Base-by-base conservation (phyloP, 1,284 basidiomycete species). In the Cerioporus squamosus region DNA sequence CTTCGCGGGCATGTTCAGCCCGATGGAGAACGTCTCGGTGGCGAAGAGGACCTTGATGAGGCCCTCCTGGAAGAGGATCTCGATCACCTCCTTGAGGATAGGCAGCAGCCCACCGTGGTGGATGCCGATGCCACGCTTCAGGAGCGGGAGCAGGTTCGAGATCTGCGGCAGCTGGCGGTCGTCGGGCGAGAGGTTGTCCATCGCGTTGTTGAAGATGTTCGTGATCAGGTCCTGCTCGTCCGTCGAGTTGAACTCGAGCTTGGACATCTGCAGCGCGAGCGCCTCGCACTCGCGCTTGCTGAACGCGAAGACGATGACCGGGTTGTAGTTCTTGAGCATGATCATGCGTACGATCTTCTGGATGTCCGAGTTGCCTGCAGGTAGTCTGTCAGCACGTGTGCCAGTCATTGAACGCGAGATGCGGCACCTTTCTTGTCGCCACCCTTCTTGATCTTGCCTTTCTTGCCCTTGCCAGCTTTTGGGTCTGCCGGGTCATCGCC, bases 1-100 rank as follows among this genome's bases (percentile, higher is more conserved):
- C 80, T 98, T 98, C 36, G 97, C 97, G 12, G 97, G 97, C 97
- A 99, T 99, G 78, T 99, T 99, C 52, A 99, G 81, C 55, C 97
- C 97, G 67, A 99, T 99, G 5, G 96, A 98, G 79, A 99, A 99
- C 0, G 97, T 99, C 77, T 99, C 97, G 0, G 97, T 99, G 2
- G 97, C 97, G 70, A 99, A 99, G 39, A 99, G 85, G 22, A 96
- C 95, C 74, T 99, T 99, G 81, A 99, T 95, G 53, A 99, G 81
- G n/a, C 97, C 97, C 71, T 99, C 97, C 72, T 99, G 97, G 81
- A 99, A 99, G 33, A 99, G 82, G 63, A 99, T 98, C 76, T 99
- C 97, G 74, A 99, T 98, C 50, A 98, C 96, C 73, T 99, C 97
- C 74, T 99, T 99, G 53, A 99, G 82, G 64, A 99, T 97, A 2